Evolutionary conservation across 2,329 filamentous ascomycete genomes (phyloP), one percentile per base, ranked within the genome.

Genomic region (Pezicula neosporulosa): DNA sequence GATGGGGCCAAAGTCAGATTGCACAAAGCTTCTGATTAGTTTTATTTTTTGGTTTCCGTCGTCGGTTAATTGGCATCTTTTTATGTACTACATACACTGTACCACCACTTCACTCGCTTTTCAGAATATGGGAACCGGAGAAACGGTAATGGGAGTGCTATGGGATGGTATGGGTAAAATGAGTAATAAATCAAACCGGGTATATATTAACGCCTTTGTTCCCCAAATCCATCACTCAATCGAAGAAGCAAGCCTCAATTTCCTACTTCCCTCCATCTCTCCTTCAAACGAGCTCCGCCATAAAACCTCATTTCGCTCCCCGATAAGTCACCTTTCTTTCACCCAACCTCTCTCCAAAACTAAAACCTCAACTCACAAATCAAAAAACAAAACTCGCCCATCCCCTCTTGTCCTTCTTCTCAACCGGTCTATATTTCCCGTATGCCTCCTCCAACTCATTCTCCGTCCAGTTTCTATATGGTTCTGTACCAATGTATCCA

Each of bases 401-500:
- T 6, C 42, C 42, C n/a, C 16, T 44, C 42, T 30, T 44, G 9
- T 15, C 27, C 27, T 16, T 44, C 12, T 33, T 27, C 12, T 27
- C 13, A 16, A 28, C 27, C 4, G 62, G 62, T 16, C 51, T 56
- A 48, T 58, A 66, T 48, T 52, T 54, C 48, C 50, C 57, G 58
- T 60, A 66, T 21, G 49, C 44, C 38, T 47, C 51, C 38, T 65
- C 60, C 19, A 66, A 48, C 49, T 66, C 63, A 47, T 60, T 60
- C 53, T 64, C 62, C 3, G 50, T 65, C 64, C 64, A 66, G 38
- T 55, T 44, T 30, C 57, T 55, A 48, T 60, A 50, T 33, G 62
- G 58, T 50, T 63, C 64, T 19, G 51, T 64, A 19, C 63, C 64
- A 35, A 63, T 53, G 53, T 66, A 66, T 13, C 48, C 51, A 4